phyloP scores from a whole-genome alignment of 73 alveolate genomes.

The Blepharisma japonicum region DNA sequence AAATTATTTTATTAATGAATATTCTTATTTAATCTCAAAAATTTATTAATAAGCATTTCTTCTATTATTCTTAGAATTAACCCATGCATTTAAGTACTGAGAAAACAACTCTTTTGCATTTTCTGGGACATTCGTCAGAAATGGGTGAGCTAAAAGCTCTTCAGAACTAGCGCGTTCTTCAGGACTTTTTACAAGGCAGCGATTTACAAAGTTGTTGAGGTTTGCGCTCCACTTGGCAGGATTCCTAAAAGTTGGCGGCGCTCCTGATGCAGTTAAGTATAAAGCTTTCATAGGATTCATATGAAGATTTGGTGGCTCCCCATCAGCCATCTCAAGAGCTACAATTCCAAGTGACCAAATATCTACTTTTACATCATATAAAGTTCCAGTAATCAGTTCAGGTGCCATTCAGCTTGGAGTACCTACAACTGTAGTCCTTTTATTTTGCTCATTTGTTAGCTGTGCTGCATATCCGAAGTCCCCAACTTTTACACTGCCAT shows the following conservation, averaged over 20 bases:
- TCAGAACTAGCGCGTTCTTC: constrained; percentile 87
- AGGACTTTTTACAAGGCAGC: constrained; percentile 88
- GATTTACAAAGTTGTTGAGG: constrained; percentile 79
- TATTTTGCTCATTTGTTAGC: constrained; percentile 68
- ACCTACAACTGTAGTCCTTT: constrained; percentile 78
- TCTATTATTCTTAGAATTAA: background rate
- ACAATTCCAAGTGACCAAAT: constrained; percentile 97
- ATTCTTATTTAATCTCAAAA: too few relatives aligned
- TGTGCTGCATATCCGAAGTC: constrained; percentile 86
- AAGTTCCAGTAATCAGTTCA: constrained; percentile 65
- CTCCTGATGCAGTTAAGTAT: constrained; percentile 79
- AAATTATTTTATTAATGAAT: too few relatives aligned
- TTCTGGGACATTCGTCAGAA: constrained; percentile 27
- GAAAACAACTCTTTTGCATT: background rate
- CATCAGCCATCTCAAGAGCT: constrained; percentile 96
- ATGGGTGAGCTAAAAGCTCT: constrained; percentile 86
- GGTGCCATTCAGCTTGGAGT: constrained; percentile 93
- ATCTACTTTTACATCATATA: constrained; percentile 90
- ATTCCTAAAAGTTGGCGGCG: constrained; percentile 85
- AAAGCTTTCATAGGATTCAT: constrained; percentile 85
- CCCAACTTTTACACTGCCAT: constrained; percentile 67
- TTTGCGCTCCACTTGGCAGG: constrained; percentile 86
- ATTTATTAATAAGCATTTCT: too few relatives aligned
- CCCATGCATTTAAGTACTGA: constrained; percentile 1
- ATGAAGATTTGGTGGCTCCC: constrained; percentile 96